These are phyloP conservation scores for Monosporascus sp. DNA, from an alignment of 2,329 filamentous ascomycete genomes.

Conservation along the genomic window DNA sequence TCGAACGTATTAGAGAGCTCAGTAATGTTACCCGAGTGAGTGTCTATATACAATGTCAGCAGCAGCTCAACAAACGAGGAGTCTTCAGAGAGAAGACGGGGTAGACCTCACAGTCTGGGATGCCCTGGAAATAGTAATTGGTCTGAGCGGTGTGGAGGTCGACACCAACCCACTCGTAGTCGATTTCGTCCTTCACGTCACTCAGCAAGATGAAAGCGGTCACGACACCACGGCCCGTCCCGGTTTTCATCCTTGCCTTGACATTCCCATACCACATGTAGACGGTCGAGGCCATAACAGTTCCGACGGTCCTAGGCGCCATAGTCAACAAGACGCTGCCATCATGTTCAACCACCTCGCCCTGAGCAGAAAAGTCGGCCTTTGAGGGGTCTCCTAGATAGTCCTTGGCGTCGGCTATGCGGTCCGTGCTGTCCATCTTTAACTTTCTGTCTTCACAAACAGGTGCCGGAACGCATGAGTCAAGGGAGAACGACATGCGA, in stretches of 20 bases:
- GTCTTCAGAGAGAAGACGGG: neutral
- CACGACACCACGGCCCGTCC: constrained; percentile 83
- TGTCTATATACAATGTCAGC: constrained; percentile 47
- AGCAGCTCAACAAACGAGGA: constrained; percentile 1
- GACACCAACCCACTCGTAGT: constrained; percentile 88
- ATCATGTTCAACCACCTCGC: constrained; percentile 63
- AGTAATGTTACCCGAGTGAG: constrained; percentile 68
- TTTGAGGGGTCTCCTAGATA: constrained; percentile 81
- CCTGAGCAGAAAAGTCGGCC: constrained; percentile 85
- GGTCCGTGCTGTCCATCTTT: constrained; percentile 67
- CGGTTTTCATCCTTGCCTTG: constrained; percentile 78
- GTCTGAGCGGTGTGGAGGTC: constrained; percentile 77
- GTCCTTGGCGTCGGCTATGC: constrained; percentile 65
- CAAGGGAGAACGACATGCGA: constrained; percentile 72
- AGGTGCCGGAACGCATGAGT: constrained; percentile 81
- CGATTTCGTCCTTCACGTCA: constrained; percentile 96
- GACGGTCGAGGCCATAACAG: constrained; percentile 73
- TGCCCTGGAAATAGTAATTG: constrained; percentile 96
- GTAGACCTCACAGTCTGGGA: constrained; percentile 70
- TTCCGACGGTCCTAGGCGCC: constrained; percentile 79
- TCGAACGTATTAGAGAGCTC: constrained; percentile 62
- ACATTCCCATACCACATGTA: constrained; percentile 99
- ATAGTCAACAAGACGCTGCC: constrained; percentile 80
- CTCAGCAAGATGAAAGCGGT: constrained; percentile 94
- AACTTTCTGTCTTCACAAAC: constrained; percentile 72